phyloP scores from a whole-genome alignment of 805 yeast genomes.

The Starmera caribaea region DNA sequence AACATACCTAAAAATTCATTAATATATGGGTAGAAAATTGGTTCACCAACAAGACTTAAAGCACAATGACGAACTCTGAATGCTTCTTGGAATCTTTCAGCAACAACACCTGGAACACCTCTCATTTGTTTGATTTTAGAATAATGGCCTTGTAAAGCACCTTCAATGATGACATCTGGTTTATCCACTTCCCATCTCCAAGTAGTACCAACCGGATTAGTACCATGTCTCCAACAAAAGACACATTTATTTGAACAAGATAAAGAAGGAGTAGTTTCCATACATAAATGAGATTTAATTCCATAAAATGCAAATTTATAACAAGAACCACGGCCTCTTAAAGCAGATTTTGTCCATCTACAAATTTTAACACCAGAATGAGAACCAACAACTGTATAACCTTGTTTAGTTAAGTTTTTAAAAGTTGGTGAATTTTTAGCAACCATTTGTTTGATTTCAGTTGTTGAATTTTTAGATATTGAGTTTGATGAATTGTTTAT shows the following conservation, averaged over 20 bases:
- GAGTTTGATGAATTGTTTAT: conserved; percentile 9
- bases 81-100: conserved; percentile 86
- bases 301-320: conserved; percentile 91
- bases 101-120: conserved; percentile 91
- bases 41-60: conserved; percentile 87
- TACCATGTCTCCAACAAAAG: conserved; percentile 96
- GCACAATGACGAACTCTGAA: conserved; percentile 89
- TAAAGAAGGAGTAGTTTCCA: conserved; percentile 91
- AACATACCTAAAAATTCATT: conserved; percentile 75
- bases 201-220: conserved; percentile 90
- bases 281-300: conserved; percentile 80
- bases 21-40: conserved; percentile 87
- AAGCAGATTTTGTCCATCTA: conserved; percentile 92
- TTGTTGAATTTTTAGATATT: conserved; percentile 4
- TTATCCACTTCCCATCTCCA: conserved; percentile 97
- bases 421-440: conserved; percentile 83
- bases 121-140: conserved; percentile 88
- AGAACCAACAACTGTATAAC: conserved; percentile 86
- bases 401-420: conserved; percentile 84
- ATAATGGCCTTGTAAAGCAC: conserved; percentile 85
- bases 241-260: conserved; percentile 95
- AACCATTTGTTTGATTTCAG: conserved; percentile 67
- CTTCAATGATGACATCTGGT: conserved; percentile 74
- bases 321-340: conserved; percentile 91
- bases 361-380: conserved; percentile 95